phyloP scores from a whole-genome alignment of 257 asterid species.

The Cruciata laevipes region DNA sequence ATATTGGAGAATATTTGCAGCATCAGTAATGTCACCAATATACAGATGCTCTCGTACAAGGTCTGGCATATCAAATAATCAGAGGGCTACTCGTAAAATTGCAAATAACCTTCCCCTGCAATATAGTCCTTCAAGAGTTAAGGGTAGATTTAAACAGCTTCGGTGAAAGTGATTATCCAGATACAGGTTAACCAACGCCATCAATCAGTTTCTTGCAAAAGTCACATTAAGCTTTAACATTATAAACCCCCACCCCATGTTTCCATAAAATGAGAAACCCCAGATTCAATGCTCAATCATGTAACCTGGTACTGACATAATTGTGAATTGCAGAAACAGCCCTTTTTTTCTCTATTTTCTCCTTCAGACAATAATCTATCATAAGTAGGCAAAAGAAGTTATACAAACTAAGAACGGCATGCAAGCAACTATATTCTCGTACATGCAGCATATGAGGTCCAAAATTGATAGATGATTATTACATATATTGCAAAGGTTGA shows the following conservation, averaged over 20 bases:
- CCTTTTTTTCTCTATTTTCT: not conserved
- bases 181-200: not conserved
- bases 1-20: slow-evolving; percentile 83
- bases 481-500: not conserved
- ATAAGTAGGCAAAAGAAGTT: not conserved
- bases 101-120: slow-evolving; percentile 7
- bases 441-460: not conserved
- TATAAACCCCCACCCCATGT: not conserved
- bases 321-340: not conserved
- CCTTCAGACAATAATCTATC: not conserved
- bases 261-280: not conserved
- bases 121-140: not conserved
- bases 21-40: slow-evolving; percentile 80
- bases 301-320: not conserved
- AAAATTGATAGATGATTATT: not conserved
- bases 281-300: not conserved
- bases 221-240: not conserved
- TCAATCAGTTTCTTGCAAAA: not conserved
- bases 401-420: not conserved
- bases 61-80: slow-evolving; percentile 54
- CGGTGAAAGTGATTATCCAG: not conserved
- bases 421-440: not conserved
- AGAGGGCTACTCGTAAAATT: not conserved
- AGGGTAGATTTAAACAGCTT: not conserved
- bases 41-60: slow-evolving; percentile 76